These are phyloP conservation scores for Wallacemonas sp. DNA, from an alignment of 208 protist species.

Conservation along the genomic window DNA sequence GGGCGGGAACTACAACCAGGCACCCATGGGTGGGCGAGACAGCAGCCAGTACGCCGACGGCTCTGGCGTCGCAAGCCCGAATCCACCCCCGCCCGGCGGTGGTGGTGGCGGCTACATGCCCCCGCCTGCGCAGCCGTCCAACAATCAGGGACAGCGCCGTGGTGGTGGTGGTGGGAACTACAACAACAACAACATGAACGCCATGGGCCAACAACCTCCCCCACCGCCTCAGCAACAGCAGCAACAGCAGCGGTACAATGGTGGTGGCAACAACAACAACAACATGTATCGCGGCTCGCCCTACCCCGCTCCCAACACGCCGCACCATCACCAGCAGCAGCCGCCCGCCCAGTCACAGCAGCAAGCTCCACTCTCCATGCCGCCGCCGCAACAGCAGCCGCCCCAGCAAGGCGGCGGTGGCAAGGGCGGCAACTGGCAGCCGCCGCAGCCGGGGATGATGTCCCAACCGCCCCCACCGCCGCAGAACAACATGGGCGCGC, in stretches of 20 bases:
- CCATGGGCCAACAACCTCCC: neutral
- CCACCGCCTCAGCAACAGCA: constrained; percentile 22
- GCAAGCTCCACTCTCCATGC: constrained; percentile 14
- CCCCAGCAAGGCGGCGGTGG: constrained; percentile 1
- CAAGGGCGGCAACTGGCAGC: neutral
- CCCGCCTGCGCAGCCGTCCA: neutral
- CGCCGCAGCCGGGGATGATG: constrained; percentile 2
- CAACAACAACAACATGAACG: constrained; percentile 13
- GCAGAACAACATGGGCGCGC: constrained; percentile 28
- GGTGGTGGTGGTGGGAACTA: constrained; percentile 23
- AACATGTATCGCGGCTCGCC: constrained; percentile 15
- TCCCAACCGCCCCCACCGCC: constrained; percentile 1
- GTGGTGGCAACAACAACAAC: constrained; percentile 7
- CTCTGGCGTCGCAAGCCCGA: constrained; percentile 1
- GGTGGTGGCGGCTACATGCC: constrained; percentile 1
- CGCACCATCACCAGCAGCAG: constrained; percentile 28
- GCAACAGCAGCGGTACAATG: constrained; percentile 14
- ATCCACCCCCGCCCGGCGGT: neutral
- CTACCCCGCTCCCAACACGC: constrained; percentile 8
- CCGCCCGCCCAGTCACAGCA: constrained; percentile 25
- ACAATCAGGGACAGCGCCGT: neutral
- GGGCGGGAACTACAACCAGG: neutral
- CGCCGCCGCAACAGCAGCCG: constrained; percentile 2
- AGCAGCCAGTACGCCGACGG: neutral
- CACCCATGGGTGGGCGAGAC: neutral